These are phyloP conservation scores for Eragrostis tef DNA, from an alignment of 202 grass and related monocot genomes.

Conservation along the genomic window DNA sequence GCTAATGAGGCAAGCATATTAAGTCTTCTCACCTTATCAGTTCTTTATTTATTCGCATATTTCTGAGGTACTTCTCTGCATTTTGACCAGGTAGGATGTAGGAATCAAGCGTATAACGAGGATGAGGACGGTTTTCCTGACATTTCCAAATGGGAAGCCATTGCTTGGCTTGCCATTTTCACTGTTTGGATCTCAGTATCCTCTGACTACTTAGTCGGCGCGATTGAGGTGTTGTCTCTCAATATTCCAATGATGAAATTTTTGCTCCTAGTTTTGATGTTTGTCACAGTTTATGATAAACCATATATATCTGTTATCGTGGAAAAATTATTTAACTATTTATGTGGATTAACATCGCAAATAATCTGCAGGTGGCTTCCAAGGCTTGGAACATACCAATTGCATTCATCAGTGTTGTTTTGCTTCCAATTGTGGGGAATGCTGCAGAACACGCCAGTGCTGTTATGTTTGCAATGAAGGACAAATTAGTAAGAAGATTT, in stretches of 20 bases:
- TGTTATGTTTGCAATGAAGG: constrained; percentile 79
- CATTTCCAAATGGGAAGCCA: constrained; percentile 69
- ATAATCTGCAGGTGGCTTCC: constrained; percentile 59
- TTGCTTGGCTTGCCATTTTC: constrained; percentile 71
- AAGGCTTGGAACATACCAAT: constrained; percentile 68
- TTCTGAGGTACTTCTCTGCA: constrained; percentile 38
- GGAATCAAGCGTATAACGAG: constrained; percentile 32
- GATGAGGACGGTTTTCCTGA: constrained; percentile 42
- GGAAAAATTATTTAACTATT: constrained; percentile 1
- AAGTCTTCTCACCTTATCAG: constrained; percentile 18
- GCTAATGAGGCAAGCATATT: constrained; percentile 46
- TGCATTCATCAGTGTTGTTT: constrained; percentile 80
- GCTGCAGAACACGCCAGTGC: constrained; percentile 79
- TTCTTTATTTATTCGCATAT: constrained; percentile 22
- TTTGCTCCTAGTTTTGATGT: background rate
- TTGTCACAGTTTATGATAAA: background rate
- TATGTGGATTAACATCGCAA: constrained; percentile 11
- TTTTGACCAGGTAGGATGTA: constrained; percentile 52
- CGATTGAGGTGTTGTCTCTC: constrained; percentile 58
- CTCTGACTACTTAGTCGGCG: constrained; percentile 66
- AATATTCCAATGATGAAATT: background rate
- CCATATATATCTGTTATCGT: constrained; percentile 15
- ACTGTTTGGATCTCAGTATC: constrained; percentile 70
- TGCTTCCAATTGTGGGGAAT: constrained; percentile 85
- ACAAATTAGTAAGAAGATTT: constrained; percentile 66